Base-by-base conservation (phyloP, 1,139 yeast genomes). In the Ogataea hybrid region DNA sequence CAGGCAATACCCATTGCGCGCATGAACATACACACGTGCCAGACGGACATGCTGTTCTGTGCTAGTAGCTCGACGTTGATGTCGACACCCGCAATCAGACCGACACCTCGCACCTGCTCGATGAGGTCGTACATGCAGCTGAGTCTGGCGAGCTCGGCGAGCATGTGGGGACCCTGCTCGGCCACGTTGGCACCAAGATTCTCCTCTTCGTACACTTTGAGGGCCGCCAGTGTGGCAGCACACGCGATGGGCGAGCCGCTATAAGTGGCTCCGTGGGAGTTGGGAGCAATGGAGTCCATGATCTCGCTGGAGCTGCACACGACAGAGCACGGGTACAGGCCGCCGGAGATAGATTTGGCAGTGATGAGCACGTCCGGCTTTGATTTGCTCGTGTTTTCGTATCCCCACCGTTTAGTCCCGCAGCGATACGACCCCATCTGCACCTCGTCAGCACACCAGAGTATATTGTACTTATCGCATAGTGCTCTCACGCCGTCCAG, bases 171-270 rank as follows among this genome's bases (percentile, higher is more conserved):
- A 11, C 62, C 62, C 25, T 60, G 52, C 8, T 31, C 22, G 2
- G 44, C 37, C 6, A 58, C 63, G 29, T 53, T 51, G 25, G 62
- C 64, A 48, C 36, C 53, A 34, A 42, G 35, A 12, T 47, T 41
- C 28, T 52, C 61, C 44, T 47, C 59, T 39, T 43, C 53, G 27
- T 36, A 61, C 30, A 44, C 62, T 29, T 63, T 61, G 29, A 65
- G 42, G 7, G 63, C 62, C 7, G 59, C 61, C 37, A 54, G 47
- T 6, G 65, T 63, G 5, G 64, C 62, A 7, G 59, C 54, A 48
- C 69, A 65, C 3, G 65, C 63, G 33, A 65, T 51, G 8, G 70
- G 67, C 32, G 66, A 62, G 1, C 63, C 68, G 58, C 63, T 59
- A 46, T 59, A 65, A 0, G 70, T 66, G 16, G 67, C 66, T 8